Base-by-base conservation (phyloP, 2,329 filamentous ascomycete species). In the Ceratocystis alfenasii region DNA sequence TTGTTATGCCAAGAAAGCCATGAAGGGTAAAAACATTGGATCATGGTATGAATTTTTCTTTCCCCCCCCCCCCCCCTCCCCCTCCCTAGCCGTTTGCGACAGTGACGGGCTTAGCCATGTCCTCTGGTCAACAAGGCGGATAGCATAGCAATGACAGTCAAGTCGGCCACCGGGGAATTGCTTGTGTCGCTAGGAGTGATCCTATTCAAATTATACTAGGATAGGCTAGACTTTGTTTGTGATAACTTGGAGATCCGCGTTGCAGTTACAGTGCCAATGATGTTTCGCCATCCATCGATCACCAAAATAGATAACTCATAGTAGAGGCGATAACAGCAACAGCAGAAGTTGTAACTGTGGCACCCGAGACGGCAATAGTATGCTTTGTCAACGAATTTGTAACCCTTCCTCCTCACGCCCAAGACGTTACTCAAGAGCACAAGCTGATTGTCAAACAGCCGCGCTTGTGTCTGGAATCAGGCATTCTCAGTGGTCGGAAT, bases 231-330 rank as follows among this genome's bases (percentile, higher is more conserved):
- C 28, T 8, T 5, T 57, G 28, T 33, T 57, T 57, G 53, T 33
- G 53, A 57, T 57, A 57, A 57, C 53, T 57, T 57, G 53, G 28
- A 36, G 53, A 57, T 33, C 25, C 53, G 28, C 28, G 28, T 57
- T 57, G 53, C 53, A 57, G 53, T 57, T 57, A 22, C 28, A 57
- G 53, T 57, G 17, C 53, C 25, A 57, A 57, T 57, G 53, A 57
- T 6, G 53, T 57, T 57, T 57, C 53, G 53, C 53, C 53, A 30
- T 57, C 53, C 28, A n/a, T 17, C 25, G 53, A 57, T 57, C 53
- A 57, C 53, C 17, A 33, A 6, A 57, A 33, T 6, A 57, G 28
- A 33, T 17, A 33, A 57, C 25, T 33, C 53, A 17, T 30, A 57
- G 53, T 17, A 33, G 28, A 30, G 28, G 25, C n/a, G 25, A 30